Evolutionary conservation across 805 yeast species (phyloP).

Genomic region (Sugiyamaella boreocaroliniensis): DNA sequence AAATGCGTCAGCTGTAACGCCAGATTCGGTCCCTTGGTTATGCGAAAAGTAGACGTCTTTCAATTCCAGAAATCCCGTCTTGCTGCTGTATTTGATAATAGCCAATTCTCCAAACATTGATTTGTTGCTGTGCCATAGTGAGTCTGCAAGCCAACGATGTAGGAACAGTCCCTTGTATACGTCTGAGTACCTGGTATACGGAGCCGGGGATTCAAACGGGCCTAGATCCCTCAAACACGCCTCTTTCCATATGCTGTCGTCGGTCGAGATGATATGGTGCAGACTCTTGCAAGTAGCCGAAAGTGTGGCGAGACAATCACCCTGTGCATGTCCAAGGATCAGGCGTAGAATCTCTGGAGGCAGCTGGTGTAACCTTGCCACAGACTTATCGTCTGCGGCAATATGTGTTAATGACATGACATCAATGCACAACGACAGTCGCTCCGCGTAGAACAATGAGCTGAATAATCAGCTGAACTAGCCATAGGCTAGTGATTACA

Average conservation of each 20-base stretch:
- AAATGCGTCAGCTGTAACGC: too few relatives aligned
- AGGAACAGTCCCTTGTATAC: conserved; percentile 14
- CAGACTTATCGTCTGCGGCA: background rate
- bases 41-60: too few relatives aligned
- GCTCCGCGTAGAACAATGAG: too few relatives aligned
- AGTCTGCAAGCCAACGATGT: conserved; percentile 23
- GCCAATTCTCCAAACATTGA: conserved; percentile 21
- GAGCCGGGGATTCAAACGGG: conserved; percentile 8
- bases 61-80: conserved; percentile 16
- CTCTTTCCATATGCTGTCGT: conserved; percentile 19
- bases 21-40: too few relatives aligned
- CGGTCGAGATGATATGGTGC: conserved; percentile 4
- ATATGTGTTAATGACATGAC: too few relatives aligned
- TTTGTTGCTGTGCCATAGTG: conserved; percentile 26
- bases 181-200: conserved; percentile 15
- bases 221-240: conserved; percentile 11
- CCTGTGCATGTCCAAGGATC: conserved; percentile 13
- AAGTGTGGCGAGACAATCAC: conserved; percentile 13
- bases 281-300: conserved; percentile 16
- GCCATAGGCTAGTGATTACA: too few relatives aligned
- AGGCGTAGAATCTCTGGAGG: conserved; percentile 19
- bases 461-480: too few relatives aligned
- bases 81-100: conserved; percentile 18
- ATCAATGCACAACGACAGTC: too few relatives aligned
- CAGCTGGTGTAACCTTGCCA: conserved; percentile 1